Evolutionary conservation across 805 yeast genomes (phyloP).

Genomic region (Wickerhamiella sergipiensis): DNA sequence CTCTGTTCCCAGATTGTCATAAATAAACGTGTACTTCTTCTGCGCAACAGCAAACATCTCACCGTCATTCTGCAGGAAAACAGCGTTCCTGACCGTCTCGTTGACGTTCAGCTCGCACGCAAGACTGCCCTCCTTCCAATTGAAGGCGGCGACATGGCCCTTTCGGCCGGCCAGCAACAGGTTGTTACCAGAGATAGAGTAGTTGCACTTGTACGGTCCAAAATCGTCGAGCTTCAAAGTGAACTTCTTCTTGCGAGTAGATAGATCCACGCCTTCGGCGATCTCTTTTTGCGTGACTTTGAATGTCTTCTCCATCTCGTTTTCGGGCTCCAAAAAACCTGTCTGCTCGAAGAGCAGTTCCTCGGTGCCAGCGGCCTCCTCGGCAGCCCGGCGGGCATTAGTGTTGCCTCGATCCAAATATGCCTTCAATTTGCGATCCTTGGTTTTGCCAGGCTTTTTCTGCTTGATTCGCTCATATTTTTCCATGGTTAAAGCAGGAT

Average conservation of each 20-base stretch:
- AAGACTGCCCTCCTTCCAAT: constrained; percentile 80
- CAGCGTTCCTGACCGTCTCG: constrained; percentile 84
- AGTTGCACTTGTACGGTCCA: constrained; percentile 77
- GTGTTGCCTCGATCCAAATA: constrained; percentile 47
- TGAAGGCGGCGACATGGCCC: constrained; percentile 93
- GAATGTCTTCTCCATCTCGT: constrained; percentile 81
- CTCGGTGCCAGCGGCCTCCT: constrained; percentile 76
- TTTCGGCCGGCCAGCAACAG: constrained; percentile 74
- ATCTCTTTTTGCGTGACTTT: constrained; percentile 76
- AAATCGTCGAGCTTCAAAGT: constrained; percentile 58
- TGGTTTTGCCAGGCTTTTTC: constrained; percentile 46
- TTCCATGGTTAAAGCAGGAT: constrained; percentile 7
- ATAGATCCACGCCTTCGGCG: constrained; percentile 54
- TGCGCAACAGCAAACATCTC: constrained; percentile 96
- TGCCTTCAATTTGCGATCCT: constrained; percentile 20
- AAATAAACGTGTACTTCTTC: constrained; percentile 82
- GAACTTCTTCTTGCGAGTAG: constrained; percentile 61
- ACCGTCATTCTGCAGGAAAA: constrained; percentile 70
- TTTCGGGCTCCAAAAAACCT: constrained; percentile 85
- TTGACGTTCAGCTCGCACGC: constrained; percentile 72
- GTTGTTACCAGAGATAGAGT: constrained; percentile 77
- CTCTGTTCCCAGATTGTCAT: constrained; percentile 84
- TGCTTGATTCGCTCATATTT: constrained; percentile 32
- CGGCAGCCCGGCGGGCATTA: constrained; percentile 64
- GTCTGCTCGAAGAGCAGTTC: constrained; percentile 68